Percentiles rank a stretch among this genome's conserved stretches.
phyloP scores from a whole-genome alignment of 2,329 filamentous ascomycete genomes.

The Dothistroma septosporum region DNA sequence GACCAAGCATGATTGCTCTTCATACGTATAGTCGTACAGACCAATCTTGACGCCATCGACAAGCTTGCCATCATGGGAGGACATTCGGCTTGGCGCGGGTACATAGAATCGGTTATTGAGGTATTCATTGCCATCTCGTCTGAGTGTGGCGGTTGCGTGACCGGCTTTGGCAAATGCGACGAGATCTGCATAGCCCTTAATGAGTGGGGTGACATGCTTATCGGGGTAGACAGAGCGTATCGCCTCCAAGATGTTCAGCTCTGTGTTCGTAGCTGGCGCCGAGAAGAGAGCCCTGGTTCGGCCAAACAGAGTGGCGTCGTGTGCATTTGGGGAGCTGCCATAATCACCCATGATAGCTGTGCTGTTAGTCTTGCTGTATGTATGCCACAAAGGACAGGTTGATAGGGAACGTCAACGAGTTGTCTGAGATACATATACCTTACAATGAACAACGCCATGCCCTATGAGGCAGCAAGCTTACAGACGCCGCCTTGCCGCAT shows the following conservation, averaged over 20 bases:
- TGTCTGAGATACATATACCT: too few species aligned
- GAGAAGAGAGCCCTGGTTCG: constrained; percentile 10
- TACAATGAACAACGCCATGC: too few species aligned
- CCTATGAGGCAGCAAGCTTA: neutral
- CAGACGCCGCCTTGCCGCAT: neutral
- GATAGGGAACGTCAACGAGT: neutral
- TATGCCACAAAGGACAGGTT: neutral
- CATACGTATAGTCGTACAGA: constrained; percentile 41
- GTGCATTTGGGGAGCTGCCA: neutral
- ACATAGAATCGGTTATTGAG: constrained; percentile 34
- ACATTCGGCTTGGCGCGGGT: constrained; percentile 36
- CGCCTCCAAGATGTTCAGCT: constrained; percentile 14
- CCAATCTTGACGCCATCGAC: constrained; percentile 39
- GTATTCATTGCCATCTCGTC: constrained; percentile 35
- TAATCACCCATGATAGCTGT: constrained; percentile 6
- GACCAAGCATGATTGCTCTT: constrained; percentile 37
- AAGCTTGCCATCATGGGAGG: constrained; percentile 34
- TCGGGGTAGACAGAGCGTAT: constrained; percentile 10
- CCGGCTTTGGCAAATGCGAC: constrained; percentile 41
- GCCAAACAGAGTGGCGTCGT: constrained; percentile 4
- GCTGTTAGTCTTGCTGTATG: neutral
- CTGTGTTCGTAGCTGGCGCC: constrained; percentile 5
- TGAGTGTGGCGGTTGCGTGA: constrained; percentile 35
- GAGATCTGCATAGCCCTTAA: constrained; percentile 25
- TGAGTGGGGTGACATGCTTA: constrained; percentile 14